phyloP scores from a whole-genome alignment of 768 basidiomycete species.

The Collybia nuda region DNA sequence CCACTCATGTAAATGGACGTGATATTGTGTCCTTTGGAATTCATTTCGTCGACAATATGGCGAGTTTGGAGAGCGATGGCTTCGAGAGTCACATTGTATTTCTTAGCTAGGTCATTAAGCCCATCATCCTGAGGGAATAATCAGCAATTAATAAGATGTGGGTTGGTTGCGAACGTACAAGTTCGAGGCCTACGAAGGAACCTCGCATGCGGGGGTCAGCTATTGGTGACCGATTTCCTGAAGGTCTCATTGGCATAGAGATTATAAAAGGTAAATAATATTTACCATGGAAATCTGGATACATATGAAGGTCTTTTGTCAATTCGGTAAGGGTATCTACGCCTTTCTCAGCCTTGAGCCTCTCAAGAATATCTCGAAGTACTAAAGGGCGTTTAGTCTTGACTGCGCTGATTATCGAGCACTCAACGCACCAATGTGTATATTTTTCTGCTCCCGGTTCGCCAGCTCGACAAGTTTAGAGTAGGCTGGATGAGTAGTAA shows the following conservation, averaged over 20 bases:
- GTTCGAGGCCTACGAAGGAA: conserved; percentile 81
- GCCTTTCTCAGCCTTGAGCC: conserved; percentile 52
- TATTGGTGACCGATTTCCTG: conserved; percentile 95
- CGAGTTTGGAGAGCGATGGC: conserved; percentile 93
- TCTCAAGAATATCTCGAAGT: conserved; percentile 71
- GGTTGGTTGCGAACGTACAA: conserved; percentile 42
- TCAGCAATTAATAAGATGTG: background rate
- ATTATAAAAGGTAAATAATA: background rate
- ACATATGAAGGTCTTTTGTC: conserved; percentile 89
- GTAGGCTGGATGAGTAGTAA: conserved; percentile 90
- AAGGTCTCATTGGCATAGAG: background rate
- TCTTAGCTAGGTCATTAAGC: conserved; percentile 80
- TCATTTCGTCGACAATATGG: conserved; percentile 91
- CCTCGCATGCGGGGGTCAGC: conserved; percentile 96
- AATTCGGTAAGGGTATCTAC: conserved; percentile 75
- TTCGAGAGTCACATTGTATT: conserved; percentile 90
- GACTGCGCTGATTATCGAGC: background rate
- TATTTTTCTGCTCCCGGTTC: conserved; percentile 55
- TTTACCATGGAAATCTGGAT: conserved; percentile 91
- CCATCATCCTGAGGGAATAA: conserved; percentile 53
- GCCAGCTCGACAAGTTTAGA: conserved; percentile 63
- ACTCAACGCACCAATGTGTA: conserved; percentile 48
- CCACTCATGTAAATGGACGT: conserved; percentile 89
- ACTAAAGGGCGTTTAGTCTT: conserved; percentile 37
- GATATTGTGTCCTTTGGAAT: conserved; percentile 79